Evolutionary conservation across 208 protist genomes (phyloP), one percentile per base, ranked within the genome.

Genomic region (Phytomonas sp.): DNA sequence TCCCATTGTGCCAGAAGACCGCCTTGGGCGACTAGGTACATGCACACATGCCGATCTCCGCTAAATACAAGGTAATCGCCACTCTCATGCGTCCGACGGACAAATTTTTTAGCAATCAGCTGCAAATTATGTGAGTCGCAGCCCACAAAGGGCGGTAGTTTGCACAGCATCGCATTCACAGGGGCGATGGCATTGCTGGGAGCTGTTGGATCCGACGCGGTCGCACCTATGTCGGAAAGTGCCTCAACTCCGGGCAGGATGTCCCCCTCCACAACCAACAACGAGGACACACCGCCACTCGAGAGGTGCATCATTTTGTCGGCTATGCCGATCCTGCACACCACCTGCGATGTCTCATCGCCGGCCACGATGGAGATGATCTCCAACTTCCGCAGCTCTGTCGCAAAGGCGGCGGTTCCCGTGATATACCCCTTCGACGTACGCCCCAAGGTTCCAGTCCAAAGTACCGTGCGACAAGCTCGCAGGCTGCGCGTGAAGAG

Each of bases 261-360:
- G 60, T 85, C 80, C 28, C 98, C 98, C 78, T 99, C 96, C 6
- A 99, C 85, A 7, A 99, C 83, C 77, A 99, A 97, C 28, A 99
- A 87, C 26, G 88, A 98, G 23, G 98, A 96, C 62, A 98, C 92
- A 56, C 98, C 98, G 62, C 98, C 98, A 70, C 98, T 99, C n/a
- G 88, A 97, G 40, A 99, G 87, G 76, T 99, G 98, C 61, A 84
- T 85, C 20, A 99, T 75, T 61, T 80, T 80, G 60, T 74, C 66
- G 28, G 72, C 69, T 20, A 89, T 63, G 15, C 80, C 81, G 34
- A 82, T 30, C 34, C 79, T 37, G 29, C 80, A 68, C 43, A 88
- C 74, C 20, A 74, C 70, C n/a, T 68, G 33, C 17, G 74, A 68
- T 15, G 86, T 89, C 65, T 83, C 75, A 34, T 76, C 74, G 17